Percentiles rank a stretch among this genome's conserved stretches.
Conservation (phyloP, 306 rosid species). For the Pueraria montana region DNA sequence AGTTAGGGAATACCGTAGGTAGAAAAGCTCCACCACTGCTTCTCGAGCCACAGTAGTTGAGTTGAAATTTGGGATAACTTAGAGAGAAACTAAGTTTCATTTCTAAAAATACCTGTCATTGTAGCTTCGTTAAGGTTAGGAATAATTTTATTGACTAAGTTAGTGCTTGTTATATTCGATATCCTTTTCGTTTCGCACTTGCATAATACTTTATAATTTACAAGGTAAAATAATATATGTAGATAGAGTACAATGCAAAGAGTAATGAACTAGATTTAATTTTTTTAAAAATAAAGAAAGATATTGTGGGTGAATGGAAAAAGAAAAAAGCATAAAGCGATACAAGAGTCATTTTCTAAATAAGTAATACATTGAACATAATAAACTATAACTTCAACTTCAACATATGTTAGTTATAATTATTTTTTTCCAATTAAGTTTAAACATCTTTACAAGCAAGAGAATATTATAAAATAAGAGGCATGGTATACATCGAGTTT, state of each 20-base stretch:
- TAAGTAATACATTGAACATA: not conserved
- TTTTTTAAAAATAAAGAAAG: not conserved
- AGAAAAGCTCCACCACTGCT: not conserved
- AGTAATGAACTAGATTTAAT: not conserved
- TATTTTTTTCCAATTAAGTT: not conserved
- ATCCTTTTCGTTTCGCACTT: not conserved
- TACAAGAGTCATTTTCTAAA: not conserved
- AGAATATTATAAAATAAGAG: not conserved
- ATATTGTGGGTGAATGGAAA: not conserved
- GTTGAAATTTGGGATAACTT: slow-evolving; percentile 13
- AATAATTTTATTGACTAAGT: not conserved
- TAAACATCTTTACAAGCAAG: slow-evolving; percentile 1
- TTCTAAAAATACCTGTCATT: not conserved
- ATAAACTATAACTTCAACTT: not conserved
- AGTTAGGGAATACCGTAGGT: too few relatives aligned
- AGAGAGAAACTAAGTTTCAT: not conserved
- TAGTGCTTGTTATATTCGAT: not conserved
- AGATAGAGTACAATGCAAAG: not conserved
- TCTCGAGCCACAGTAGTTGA: not conserved
- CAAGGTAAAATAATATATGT: not conserved
- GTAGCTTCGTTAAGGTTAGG: not conserved
- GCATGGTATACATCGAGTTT: not conserved
- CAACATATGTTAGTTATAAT: not conserved
- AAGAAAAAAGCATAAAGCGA: not conserved
- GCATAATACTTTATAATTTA: not conserved